phyloP scores from a whole-genome alignment of 345 rosid species.

The Geranium rotundifolium region DNA sequence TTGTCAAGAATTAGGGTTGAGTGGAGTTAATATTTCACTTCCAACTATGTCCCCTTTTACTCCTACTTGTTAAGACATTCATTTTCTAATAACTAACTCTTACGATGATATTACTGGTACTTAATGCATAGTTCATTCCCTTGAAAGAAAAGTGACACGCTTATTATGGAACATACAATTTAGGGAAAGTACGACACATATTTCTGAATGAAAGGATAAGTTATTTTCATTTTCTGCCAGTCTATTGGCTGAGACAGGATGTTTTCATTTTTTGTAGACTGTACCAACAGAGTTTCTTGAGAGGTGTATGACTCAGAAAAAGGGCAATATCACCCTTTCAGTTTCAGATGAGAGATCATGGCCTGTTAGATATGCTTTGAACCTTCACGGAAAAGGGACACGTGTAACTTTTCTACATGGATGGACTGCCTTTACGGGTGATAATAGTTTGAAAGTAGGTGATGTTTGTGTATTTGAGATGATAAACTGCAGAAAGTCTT shows the following conservation, averaged over 20 bases:
- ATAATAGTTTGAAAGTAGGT: conserved; percentile 3
- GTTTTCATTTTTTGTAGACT: neutral
- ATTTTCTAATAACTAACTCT: no score
- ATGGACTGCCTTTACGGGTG: conserved; percentile 14
- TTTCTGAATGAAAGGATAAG: no score
- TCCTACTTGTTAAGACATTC: no score
- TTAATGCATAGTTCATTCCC: no score
- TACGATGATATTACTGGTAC: no score
- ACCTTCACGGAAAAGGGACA: neutral
- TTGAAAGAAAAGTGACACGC: no score
- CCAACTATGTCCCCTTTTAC: no score
- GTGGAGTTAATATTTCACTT: no score
- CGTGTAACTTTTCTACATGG: neutral
- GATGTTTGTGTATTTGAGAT: conserved; percentile 11
- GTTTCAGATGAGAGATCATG: neutral
- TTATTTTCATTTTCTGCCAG: neutral
- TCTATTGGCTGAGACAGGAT: neutral
- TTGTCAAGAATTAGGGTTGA: neutral
- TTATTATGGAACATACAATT: no score
- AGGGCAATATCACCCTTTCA: neutral
- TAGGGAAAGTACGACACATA: no score
- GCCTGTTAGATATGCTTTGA: neutral
- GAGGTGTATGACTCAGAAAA: neutral
- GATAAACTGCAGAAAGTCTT: neutral
- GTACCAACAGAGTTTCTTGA: neutral